phyloP scores from a whole-genome alignment of 2,329 filamentous ascomycete genomes.

The Thermoascus crustaceus region DNA sequence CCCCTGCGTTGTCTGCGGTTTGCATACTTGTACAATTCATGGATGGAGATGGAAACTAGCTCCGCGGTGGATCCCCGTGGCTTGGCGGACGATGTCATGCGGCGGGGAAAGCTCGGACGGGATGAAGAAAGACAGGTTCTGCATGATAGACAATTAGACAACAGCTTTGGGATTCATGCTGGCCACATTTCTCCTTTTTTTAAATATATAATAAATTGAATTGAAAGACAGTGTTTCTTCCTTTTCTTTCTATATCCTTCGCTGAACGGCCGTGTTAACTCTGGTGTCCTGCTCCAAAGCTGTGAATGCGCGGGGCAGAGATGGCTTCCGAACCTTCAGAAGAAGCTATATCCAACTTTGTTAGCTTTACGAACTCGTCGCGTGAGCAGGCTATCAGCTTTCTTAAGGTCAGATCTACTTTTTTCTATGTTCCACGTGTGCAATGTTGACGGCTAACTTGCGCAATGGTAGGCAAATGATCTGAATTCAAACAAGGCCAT shows the following conservation, averaged over 20 bases:
- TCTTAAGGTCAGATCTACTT: conserved; percentile 26
- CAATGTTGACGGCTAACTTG: neutral
- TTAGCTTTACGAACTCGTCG: conserved; percentile 33
- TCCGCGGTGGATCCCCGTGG: neutral
- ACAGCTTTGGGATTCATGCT: neutral
- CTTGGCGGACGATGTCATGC: neutral
- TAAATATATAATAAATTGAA: too few relatives aligned
- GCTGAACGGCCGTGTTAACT: neutral
- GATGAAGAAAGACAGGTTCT: neutral
- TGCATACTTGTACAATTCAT: too few relatives aligned
- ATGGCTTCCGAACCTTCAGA: conserved; percentile 34
- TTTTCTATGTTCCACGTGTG: neutral
- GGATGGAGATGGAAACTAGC: too few relatives aligned
- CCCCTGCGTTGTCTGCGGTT: too few relatives aligned
- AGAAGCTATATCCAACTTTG: conserved; percentile 33
- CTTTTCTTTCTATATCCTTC: neutral
- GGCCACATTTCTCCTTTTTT: neutral
- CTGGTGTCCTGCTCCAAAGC: too few relatives aligned
- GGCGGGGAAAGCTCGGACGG: conserved; percentile 1
- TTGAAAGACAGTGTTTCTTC: too few relatives aligned
- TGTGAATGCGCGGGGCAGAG: too few relatives aligned
- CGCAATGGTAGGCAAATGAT: conserved; percentile 36
- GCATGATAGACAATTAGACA: neutral
- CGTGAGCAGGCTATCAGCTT: conserved; percentile 34
- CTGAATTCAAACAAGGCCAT: conserved; percentile 38